Conservation (phyloP, 148 eudicot genomes). For the Rhododendron simsii region DNA sequence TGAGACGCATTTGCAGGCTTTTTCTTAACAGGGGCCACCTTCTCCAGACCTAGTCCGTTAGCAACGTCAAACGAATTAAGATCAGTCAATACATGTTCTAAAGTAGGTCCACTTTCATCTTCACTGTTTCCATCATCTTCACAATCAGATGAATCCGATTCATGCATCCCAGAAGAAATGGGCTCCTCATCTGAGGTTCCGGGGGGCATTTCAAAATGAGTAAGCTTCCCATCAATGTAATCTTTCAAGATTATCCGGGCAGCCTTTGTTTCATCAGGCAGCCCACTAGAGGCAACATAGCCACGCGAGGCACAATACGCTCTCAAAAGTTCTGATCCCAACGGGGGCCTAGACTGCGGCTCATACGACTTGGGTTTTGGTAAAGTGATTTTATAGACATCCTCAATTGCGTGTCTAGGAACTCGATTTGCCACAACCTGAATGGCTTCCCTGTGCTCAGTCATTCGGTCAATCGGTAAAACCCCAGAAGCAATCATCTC, state of each 20-base stretch:
- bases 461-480: slow-evolving; percentile 87
- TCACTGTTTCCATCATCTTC: slow-evolving; percentile 31
- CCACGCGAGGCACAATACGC: slow-evolving; percentile 96
- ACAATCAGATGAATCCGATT: slow-evolving; percentile 47
- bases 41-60: slow-evolving; percentile 47
- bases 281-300: slow-evolving; percentile 77
- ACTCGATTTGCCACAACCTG: slow-evolving; percentile 86
- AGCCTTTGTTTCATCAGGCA: slow-evolving; percentile 90
- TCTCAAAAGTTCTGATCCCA: slow-evolving; percentile 76
- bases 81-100: slow-evolving; percentile 68
- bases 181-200: slow-evolving; percentile 38
- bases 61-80: slow-evolving; percentile 67
- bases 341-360: slow-evolving; percentile 69
- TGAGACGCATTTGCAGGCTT: slow-evolving; percentile 50
- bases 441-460: slow-evolving; percentile 84
- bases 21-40: slow-evolving; percentile 32
- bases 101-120: slow-evolving; percentile 26
- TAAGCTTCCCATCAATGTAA: slow-evolving; percentile 88
- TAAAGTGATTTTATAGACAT: slow-evolving; percentile 61
- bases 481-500: slow-evolving; percentile 99
- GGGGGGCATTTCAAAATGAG: slow-evolving; percentile 81
- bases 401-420: slow-evolving; percentile 55
- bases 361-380: slow-evolving; percentile 95
- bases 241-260: slow-evolving; percentile 83
- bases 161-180: slow-evolving; percentile 31